phyloP scores from a whole-genome alignment of 2,329 filamentous ascomycete genomes.

The Orbilia oligospora region DNA sequence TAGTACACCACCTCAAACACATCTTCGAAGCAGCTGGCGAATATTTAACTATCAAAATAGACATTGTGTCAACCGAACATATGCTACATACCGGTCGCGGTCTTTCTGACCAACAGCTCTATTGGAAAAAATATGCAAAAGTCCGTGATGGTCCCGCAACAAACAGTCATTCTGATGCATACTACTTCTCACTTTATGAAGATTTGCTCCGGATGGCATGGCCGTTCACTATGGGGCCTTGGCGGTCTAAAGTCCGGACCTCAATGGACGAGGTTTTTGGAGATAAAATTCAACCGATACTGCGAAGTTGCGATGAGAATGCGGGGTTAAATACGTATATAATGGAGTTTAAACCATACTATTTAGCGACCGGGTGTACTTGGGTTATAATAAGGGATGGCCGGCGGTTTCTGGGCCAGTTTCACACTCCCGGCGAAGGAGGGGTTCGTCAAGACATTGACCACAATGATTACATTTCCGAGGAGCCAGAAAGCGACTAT shows the following conservation, averaged over 20 bases:
- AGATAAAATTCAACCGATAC: not conserved
- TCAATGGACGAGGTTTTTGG: conserved; percentile 6
- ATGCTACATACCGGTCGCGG: not conserved
- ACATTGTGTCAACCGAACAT: not conserved
- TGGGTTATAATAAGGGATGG: conserved; percentile 1
- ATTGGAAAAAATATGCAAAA: not conserved
- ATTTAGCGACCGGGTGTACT: not conserved
- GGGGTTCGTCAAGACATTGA: not conserved
- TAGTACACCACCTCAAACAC: conserved; percentile 2
- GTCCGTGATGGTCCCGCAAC: not conserved
- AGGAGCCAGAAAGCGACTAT: not conserved
- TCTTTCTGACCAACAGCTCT: not conserved
- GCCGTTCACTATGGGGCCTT: conserved; percentile 18
- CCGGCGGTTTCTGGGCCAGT: not conserved
- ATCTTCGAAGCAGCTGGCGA: not conserved
- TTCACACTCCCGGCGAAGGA: not conserved
- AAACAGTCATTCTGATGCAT: not conserved
- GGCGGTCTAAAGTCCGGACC: conserved; percentile 1
- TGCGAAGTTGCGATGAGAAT: not conserved
- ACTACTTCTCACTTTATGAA: conserved; percentile 1
- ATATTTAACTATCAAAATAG: not conserved
- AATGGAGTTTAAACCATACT: not conserved
- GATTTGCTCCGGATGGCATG: conserved; percentile 11
- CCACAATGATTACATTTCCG: not conserved
- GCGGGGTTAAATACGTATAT: not conserved